Evolutionary conservation across 805 yeast genomes (phyloP), one percentile per base, ranked within the genome.

Genomic region (Saturnispora saitoi): DNA sequence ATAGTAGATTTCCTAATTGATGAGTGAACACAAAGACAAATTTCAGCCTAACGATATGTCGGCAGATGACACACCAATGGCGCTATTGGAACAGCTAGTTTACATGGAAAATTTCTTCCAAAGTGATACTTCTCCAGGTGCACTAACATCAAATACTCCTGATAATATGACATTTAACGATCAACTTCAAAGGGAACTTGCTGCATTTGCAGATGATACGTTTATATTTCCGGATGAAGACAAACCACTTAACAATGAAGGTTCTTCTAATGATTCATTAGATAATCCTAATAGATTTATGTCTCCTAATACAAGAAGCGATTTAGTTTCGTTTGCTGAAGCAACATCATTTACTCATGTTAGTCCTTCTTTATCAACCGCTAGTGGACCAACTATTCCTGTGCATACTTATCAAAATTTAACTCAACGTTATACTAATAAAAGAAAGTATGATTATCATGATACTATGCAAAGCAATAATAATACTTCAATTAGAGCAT

Each of bases 151-250:
- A 74, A 42, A 26, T 12, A 44, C 40, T 14, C 49, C 48, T 28
- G 36, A 40, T 20, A 70, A 45, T 69, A 66, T 63, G 56, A 67
- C 68, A 34, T 67, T 76, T 26, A 81, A 77, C 54, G 80, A 76
- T 52, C 73, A 76, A 45, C 56, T 77, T 24, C 74, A 79, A 5
- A 78, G 77, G 15, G 93, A 85, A 58, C 71, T 85, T 53, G 85
- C 87, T 15, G 90, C 89, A 1, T 85, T 85, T 72, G 91, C 90
- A 0, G 90, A 84, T 57, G 90, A 83, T 51, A 75, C 86, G 2
- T 85, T 85, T 55, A 76, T 85, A 2, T 85, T 85, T 60, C 88
- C 91, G 1, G 93, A 85, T 59, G 93, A 86, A 58, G 91, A 84
- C 32, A 83, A 83, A 59, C 82, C 83, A 1, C 26, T 22, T 3